These are phyloP conservation scores for Leccinum subrobustum DNA, from an alignment of 1,284 basidiomycete genomes.

Conservation along the genomic window DNA sequence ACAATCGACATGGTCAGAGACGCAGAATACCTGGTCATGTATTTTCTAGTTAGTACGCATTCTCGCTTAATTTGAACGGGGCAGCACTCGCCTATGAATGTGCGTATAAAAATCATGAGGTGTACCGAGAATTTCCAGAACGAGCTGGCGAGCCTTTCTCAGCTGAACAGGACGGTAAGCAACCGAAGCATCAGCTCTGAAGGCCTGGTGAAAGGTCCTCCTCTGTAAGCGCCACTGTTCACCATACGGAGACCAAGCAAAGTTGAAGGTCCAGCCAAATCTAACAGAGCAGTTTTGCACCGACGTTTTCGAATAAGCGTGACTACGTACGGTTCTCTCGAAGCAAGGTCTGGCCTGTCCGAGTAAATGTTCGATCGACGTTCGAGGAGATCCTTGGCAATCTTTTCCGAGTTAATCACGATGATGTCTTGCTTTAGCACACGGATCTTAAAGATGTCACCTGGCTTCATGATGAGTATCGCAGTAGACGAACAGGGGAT, in stretches of 20 bases:
- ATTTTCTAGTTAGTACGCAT: background rate
- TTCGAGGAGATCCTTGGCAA: constrained; percentile 28
- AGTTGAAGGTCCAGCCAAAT: constrained; percentile 26
- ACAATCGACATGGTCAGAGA: constrained; percentile 25
- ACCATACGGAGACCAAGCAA: constrained; percentile 22
- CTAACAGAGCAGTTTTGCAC: constrained; percentile 12
- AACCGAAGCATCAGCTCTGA: constrained; percentile 22
- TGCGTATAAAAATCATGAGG: constrained; percentile 18
- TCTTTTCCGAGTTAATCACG: constrained; percentile 23
- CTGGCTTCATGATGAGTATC: constrained; percentile 6
- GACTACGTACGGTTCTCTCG: constrained; percentile 18
- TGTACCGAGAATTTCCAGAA: constrained; percentile 16
- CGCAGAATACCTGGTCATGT: constrained; percentile 20
- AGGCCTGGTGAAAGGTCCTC: constrained; percentile 30
- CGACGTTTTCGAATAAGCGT: background rate
- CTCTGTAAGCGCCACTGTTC: constrained; percentile 26
- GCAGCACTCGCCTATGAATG: constrained; percentile 14
- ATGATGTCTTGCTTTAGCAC: constrained; percentile 26
- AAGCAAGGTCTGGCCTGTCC: constrained; percentile 28
- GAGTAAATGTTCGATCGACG: constrained; percentile 27
- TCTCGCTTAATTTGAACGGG: background rate
- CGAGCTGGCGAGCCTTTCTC: constrained; percentile 20
- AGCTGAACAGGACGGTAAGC: constrained; percentile 23
- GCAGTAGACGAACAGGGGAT: background rate
- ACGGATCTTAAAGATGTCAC: constrained; percentile 23